A percentile compares a stretch with the other conserved stretches of the same genome.
These are phyloP conservation scores for Podospora comata DNA, from an alignment of 495 filamentous ascomycete species.

Conservation along the genomic window DNA sequence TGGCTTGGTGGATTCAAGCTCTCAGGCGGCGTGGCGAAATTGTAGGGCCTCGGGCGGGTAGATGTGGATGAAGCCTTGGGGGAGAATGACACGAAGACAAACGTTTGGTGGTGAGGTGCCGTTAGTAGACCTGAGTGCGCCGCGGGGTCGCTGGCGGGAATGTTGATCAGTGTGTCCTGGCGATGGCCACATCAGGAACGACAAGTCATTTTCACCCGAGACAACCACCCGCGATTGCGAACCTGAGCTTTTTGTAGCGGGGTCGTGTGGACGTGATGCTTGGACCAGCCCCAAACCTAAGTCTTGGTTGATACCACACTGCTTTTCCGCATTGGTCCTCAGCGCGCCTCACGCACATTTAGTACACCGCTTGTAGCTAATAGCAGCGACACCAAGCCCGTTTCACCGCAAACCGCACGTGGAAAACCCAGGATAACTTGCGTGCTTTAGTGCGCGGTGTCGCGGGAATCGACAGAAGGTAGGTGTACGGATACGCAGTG, in stretches of 20 bases:
- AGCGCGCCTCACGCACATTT: neutral
- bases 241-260: neutral
- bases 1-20: neutral
- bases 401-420: neutral
- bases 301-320: neutral
- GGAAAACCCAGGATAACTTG: neutral
- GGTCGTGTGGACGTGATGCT: too few relatives aligned
- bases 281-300: too few relatives aligned
- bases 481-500: neutral
- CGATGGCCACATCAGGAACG: neutral
- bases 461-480: neutral
- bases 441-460: neutral
- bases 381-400: neutral
- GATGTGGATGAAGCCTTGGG: neutral
- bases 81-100: neutral
- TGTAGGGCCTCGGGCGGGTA: neutral
- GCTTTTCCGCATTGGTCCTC: neutral
- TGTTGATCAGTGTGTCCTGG: neutral
- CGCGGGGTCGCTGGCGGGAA: neutral
- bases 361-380: neutral
- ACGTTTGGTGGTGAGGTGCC: neutral
- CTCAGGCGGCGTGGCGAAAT: constrained; percentile 1
- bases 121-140: neutral
- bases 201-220: neutral
- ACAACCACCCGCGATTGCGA: neutral